Evolutionary conservation across 2,329 filamentous ascomycete species (phyloP), one percentile per base, ranked within the genome.

Genomic region (Exophiala viscosa): DNA sequence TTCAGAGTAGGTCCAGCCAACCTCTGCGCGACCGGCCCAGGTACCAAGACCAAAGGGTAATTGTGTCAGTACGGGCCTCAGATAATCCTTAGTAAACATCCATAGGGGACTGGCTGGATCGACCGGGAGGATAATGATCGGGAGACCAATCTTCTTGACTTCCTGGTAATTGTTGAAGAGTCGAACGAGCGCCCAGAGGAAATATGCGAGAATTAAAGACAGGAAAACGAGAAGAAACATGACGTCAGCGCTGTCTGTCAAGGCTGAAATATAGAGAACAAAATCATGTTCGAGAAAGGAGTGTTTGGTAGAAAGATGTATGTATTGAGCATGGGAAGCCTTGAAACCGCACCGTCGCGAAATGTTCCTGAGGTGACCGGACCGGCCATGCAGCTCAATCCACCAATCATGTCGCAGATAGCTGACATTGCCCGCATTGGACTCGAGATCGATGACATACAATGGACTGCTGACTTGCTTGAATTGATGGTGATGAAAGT

Each of bases 101-200:
- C 58, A 60, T 38, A 57, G 20, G 5, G 60, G 48, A 18, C 44
- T 47, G 18, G 23, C 38, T 8, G 50, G 45, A 35, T 55, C 51
- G 45, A 60, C 40, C 6, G 60, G 60, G 13, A 32, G 33, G 41
- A 60, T 31, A 13, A 61, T 8, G 34, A 60, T 58, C 1, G 59
- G 57, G 3, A 61, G 42, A 1, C 59, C 59, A 11, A 55, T 54
- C 35, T 52, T 58, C 14, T 34, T 50, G 8, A 57, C 59, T 43
- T 45, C 48, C n/a, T 48, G n/a, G 48, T 61, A 61, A 34, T 61
- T 61, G 33, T 20, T 17, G 11, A 40, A 17, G 10, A 61, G 38
- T 8, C 32, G 44, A 23, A 50, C 31, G 31, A 60, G 8, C 3
- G 51, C 34, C 57, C 57, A 60, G 5, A 33, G 7, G 13, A 50